Conservation (phyloP, 2,329 filamentous ascomycete species). For the Alternaria brassicicola region DNA sequence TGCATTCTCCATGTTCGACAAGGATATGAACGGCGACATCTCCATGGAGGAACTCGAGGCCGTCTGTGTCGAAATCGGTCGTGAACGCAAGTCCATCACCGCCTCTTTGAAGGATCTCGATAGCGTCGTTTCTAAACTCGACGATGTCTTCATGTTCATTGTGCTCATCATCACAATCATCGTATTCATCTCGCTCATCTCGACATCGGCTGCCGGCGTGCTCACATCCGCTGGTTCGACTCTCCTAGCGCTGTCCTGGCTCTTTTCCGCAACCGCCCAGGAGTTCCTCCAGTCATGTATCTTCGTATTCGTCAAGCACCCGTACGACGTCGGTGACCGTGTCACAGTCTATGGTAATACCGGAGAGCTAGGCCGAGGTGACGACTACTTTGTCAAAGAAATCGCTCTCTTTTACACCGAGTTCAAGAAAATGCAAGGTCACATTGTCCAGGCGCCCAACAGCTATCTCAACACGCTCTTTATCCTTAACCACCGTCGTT, state of each 20-base stretch:
- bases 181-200: slow-evolving; percentile 88
- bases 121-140: slow-evolving; percentile 88
- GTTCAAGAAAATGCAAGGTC: slow-evolving; percentile 98
- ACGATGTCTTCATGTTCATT: slow-evolving; percentile 87
- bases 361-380: slow-evolving; percentile 75
- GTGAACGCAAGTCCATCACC: slow-evolving; percentile 93
- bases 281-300: slow-evolving; percentile 94
- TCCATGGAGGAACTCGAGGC: slow-evolving; percentile 93
- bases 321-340: slow-evolving; percentile 93
- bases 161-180: slow-evolving; percentile 80
- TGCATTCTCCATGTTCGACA: slow-evolving; percentile 92
- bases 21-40: slow-evolving; percentile 95
- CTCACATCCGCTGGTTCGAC: slow-evolving; percentile 88
- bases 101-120: slow-evolving; percentile 94
- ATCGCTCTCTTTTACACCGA: slow-evolving; percentile 93
- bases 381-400: slow-evolving; percentile 96
- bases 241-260: slow-evolving; percentile 88
- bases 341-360: slow-evolving; percentile 91
- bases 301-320: slow-evolving; percentile 96
- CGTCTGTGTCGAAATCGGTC: slow-evolving; percentile 90
- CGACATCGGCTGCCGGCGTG: slow-evolving; percentile 85
- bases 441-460: slow-evolving; percentile 95
- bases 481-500: slow-evolving; percentile 92
- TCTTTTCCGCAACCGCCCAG: slow-evolving; percentile 89
- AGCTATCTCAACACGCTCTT: slow-evolving; percentile 91